A percentile compares a stretch with the other conserved stretches of the same genome.
Conservation (phyloP, 768 basidiomycete species). For the Hydnomerulius pinastri region DNA sequence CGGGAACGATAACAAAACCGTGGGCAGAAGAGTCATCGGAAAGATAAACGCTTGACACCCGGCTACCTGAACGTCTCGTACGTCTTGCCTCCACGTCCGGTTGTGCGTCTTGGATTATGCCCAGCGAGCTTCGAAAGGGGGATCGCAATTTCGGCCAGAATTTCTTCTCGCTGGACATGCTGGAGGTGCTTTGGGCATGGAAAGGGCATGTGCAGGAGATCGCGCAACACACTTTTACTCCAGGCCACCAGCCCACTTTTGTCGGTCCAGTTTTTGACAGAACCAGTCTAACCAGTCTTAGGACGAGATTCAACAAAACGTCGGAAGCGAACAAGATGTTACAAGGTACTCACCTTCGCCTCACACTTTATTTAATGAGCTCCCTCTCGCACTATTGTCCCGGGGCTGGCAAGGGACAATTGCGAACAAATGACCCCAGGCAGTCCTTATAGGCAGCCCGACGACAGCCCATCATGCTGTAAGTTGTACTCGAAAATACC, state of each 20-base stretch:
- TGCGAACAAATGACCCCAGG: too few relatives aligned
- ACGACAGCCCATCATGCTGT: too few relatives aligned
- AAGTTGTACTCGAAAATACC: neutral
- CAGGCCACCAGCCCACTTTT: neutral
- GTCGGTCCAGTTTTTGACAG: neutral
- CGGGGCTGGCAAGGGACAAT: too few relatives aligned
- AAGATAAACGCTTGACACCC: conserved; percentile 24
- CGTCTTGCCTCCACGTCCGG: conserved; percentile 5
- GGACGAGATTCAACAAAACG: neutral
- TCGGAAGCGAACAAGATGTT: neutral
- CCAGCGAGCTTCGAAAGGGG: conserved; percentile 21
- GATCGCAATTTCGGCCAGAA: conserved; percentile 20
- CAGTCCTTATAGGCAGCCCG: too few relatives aligned
- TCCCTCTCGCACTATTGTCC: neutral
- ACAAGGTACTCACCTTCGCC: too few relatives aligned
- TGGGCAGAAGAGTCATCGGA: conserved; percentile 14
- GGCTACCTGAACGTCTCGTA: conserved; percentile 8
- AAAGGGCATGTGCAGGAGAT: neutral
- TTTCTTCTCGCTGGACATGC: conserved; percentile 30
- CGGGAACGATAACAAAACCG: conserved; percentile 23
- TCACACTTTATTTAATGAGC: too few relatives aligned
- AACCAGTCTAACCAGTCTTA: too few relatives aligned
- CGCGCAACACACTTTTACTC: neutral
- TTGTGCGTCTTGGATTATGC: neutral
- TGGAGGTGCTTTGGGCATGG: conserved; percentile 11